phyloP scores from a whole-genome alignment of 2,329 filamentous ascomycete genomes.

The Cadophora sp. region DNA sequence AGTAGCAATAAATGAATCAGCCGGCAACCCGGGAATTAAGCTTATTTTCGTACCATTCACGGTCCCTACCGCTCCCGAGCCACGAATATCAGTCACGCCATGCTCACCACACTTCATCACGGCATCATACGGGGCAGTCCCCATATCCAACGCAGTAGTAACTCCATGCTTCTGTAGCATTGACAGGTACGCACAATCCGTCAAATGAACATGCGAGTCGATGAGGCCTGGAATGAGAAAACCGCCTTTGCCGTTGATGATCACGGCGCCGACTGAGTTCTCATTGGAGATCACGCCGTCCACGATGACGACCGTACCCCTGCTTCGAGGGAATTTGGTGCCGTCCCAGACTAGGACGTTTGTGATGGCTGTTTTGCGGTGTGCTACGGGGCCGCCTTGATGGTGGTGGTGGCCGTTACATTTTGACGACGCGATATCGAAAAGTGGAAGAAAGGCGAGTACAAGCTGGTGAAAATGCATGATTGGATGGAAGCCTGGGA shows the following conservation, averaged over 20 bases:
- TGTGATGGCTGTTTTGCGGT: constrained; percentile 11
- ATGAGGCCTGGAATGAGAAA: constrained; percentile 11
- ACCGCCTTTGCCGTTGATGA: constrained; percentile 5
- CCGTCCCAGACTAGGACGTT: constrained; percentile 12
- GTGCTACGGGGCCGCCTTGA: not conserved
- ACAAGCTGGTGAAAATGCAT: not conserved
- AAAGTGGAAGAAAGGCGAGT: not conserved
- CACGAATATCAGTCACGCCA: constrained; percentile 8
- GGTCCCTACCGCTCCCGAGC: not conserved
- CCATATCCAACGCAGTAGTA: constrained; percentile 14
- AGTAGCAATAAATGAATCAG: not conserved
- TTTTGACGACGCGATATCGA: not conserved
- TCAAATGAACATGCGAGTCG: constrained; percentile 11
- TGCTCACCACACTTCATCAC: constrained; percentile 9
- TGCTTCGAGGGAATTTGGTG: not conserved
- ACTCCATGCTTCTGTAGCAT: constrained; percentile 7
- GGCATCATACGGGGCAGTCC: not conserved
- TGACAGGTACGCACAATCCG: constrained; percentile 7
- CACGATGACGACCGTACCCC: constrained; percentile 3
- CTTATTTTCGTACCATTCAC: constrained; percentile 1
- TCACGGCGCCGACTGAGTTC: not conserved
- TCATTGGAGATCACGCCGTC: not conserved
- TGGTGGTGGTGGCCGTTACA: constrained; percentile 6
- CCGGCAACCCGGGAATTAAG: not conserved
- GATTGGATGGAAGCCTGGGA: not conserved